Evolutionary conservation across 2,329 filamentous ascomycete species (phyloP).

Genomic region (Hymenoscyphus linearis): DNA sequence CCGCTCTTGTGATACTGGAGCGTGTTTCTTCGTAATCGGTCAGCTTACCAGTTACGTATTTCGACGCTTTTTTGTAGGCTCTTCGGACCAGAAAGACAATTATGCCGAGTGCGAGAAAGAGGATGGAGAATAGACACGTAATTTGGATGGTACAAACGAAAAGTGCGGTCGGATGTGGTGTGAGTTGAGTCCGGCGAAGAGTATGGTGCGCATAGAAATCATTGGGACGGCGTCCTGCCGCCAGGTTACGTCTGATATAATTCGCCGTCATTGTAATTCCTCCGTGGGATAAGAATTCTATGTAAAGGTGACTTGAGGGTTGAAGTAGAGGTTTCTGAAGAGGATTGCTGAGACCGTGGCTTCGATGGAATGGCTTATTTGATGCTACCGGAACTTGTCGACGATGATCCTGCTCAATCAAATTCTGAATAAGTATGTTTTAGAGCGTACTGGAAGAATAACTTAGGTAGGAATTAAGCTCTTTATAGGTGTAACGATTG

Average conservation of each 20-base stretch:
- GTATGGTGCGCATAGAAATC: background rate
- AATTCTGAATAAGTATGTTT: background rate
- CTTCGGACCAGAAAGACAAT: background rate
- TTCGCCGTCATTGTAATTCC: background rate
- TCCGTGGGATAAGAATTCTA: background rate
- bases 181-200: background rate
- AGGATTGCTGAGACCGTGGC: background rate
- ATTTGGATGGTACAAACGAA: background rate
- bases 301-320: background rate
- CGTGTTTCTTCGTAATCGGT: background rate
- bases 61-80: background rate
- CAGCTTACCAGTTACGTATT: background rate
- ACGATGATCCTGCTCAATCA: background rate
- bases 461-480: background rate
- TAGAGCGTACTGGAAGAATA: background rate
- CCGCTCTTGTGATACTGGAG: background rate
- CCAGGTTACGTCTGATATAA: background rate
- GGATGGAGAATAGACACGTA: background rate
- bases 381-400: background rate
- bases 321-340: background rate
- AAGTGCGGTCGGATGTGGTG: too few species aligned
- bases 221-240: background rate
- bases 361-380: background rate
- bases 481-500: background rate
- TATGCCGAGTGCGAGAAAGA: background rate